Percentiles rank a stretch among this genome's conserved stretches.
These are phyloP conservation scores for Eucommia ulmoides DNA, from an alignment of 257 asterid species.

Conservation along the genomic window DNA sequence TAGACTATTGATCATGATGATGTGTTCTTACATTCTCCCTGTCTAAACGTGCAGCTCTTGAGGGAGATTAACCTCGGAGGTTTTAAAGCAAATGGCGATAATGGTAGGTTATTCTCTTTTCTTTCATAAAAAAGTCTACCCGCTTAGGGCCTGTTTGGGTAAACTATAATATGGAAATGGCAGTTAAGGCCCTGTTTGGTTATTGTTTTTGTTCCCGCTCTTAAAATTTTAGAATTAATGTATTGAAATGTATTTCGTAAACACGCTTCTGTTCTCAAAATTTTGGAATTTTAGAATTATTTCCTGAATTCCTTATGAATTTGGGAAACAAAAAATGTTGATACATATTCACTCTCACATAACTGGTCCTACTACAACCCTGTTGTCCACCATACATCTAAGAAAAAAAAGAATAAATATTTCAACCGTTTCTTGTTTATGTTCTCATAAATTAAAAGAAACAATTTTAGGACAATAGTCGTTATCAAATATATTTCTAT, in stretches of 20 bases:
- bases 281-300: too few species aligned
- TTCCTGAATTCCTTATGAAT: too few species aligned
- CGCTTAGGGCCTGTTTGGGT: background rate
- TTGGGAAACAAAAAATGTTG: too few species aligned
- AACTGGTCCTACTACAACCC: too few species aligned
- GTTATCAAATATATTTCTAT: background rate
- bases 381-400: too few species aligned
- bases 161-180: background rate
- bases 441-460: too few species aligned
- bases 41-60: conserved; percentile 44
- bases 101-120: conserved; percentile 33
- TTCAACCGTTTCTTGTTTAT: too few species aligned
- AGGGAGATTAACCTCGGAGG: conserved; percentile 72
- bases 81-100: conserved; percentile 30
- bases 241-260: background rate
- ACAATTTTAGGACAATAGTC: background rate
- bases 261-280: too few species aligned
- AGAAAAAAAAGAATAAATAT: too few species aligned
- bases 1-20: background rate
- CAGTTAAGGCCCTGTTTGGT: background rate
- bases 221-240: background rate
- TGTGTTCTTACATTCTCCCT: background rate
- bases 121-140: too few species aligned
- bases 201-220: background rate
- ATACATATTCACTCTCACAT: too few species aligned